Conservation (phyloP, 129 eudicot species). For the Helianthus annuus region DNA sequence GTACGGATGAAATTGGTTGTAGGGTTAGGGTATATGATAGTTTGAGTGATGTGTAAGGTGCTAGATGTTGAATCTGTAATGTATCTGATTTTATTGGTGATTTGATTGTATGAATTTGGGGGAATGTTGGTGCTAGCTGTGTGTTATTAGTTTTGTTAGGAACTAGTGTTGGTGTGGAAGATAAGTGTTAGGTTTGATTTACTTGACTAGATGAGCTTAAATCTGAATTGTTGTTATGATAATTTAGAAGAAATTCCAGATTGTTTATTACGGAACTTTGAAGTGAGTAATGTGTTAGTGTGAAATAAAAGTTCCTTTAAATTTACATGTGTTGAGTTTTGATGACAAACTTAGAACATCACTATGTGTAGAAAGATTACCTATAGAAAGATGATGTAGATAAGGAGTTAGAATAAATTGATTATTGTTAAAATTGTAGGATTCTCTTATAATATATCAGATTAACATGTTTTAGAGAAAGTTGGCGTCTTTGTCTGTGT, state of each 20-base stretch:
- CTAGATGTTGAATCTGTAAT: not conserved
- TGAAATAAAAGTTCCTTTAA: not conserved
- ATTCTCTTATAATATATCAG: not conserved
- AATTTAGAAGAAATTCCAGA: not conserved
- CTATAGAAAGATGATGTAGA: constrained; percentile 6
- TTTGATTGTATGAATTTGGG: not conserved
- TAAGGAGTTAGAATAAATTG: constrained; percentile 6
- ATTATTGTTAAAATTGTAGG: not conserved
- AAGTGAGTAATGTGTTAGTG: not conserved
- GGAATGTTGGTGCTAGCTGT: no score
- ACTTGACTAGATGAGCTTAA: not conserved
- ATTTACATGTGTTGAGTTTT: not conserved
- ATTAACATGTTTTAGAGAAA: not conserved
- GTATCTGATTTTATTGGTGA: constrained; percentile 9
- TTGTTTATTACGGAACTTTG: not conserved
- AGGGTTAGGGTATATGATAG: not conserved
- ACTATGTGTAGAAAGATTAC: not conserved
- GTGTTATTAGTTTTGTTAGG: not conserved
- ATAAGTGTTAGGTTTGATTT: not conserved
- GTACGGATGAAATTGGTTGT: constrained; percentile 10
- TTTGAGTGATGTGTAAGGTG: constrained; percentile 3
- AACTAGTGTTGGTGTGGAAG: constrained; percentile 8
- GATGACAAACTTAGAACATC: not conserved
- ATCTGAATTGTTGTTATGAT: not conserved
- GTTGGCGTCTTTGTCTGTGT: constrained; percentile 10